Evolutionary conservation across 2,329 filamentous ascomycete genomes (phyloP).

Genomic region (Ophiobolus disseminans): DNA sequence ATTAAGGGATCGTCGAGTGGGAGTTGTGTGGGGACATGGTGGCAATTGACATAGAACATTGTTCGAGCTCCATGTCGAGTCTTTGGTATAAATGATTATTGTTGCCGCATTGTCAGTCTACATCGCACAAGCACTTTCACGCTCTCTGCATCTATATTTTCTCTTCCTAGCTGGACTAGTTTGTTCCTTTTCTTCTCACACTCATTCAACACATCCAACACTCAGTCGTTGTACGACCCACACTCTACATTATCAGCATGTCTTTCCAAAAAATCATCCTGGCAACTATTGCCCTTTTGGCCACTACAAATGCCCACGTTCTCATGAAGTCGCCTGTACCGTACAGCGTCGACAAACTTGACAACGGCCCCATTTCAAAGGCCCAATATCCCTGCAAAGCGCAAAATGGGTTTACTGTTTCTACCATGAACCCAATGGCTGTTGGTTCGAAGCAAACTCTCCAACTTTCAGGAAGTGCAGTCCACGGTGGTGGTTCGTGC

Average conservation of each 20-base stretch:
- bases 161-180: constrained; percentile 5
- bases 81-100: constrained; percentile 36
- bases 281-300: constrained; percentile 60
- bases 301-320: constrained; percentile 75
- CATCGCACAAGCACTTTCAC: no score
- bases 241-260: constrained; percentile 46
- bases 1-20: constrained; percentile 39
- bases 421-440: constrained; percentile 57
- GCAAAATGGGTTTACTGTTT: constrained; percentile 38
- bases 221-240: background rate
- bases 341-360: constrained; percentile 58
- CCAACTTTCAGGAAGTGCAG: constrained; percentile 72
- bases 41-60: constrained; percentile 12
- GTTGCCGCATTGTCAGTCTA: no score
- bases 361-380: constrained; percentile 69
- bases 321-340: constrained; percentile 72
- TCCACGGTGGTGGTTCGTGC: constrained; percentile 90
- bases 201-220: constrained; percentile 8
- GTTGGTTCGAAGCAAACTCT: constrained; percentile 70
- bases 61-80: background rate
- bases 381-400: constrained; percentile 76
- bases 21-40: constrained; percentile 12
- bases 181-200: constrained; percentile 25
- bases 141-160: constrained; percentile 23
- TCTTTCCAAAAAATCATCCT: constrained; percentile 61